Conservation (phyloP, 2,329 filamentous ascomycete species). For the Emmonsiellopsis sp. region DNA sequence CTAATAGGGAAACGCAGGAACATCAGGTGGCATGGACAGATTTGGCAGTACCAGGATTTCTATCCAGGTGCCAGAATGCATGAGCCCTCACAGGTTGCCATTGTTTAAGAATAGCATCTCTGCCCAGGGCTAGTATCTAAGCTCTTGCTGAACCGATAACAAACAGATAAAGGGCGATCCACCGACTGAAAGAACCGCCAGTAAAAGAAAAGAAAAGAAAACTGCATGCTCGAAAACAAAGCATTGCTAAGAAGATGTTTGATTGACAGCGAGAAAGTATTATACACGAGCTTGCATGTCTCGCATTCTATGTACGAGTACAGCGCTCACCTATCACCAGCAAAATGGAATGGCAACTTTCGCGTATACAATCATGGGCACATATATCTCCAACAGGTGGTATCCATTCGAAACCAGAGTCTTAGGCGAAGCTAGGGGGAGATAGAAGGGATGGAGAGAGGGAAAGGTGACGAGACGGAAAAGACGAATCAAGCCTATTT, state of each 20-base stretch:
- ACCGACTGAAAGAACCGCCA: not conserved
- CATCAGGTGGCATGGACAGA: not conserved
- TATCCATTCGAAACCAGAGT: not conserved
- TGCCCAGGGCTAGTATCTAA: too few species aligned
- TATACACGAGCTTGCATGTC: slow-evolving; percentile 2
- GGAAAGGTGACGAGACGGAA: not conserved
- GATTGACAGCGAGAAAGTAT: slow-evolving; percentile 1
- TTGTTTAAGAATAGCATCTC: too few species aligned
- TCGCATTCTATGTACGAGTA: slow-evolving; percentile 8
- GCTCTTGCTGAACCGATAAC: too few species aligned
- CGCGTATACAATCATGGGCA: slow-evolving; percentile 2
- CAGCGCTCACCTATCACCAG: slow-evolving; percentile 6
- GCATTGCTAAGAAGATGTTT: slow-evolving; percentile 3
- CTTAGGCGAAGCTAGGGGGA: not conserved
- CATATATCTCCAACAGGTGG: slow-evolving; percentile 1
- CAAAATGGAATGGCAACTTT: not conserved
- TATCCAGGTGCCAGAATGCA: too few species aligned
- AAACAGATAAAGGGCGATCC: too few species aligned
- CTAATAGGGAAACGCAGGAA: not conserved
- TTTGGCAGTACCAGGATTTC: too few species aligned
- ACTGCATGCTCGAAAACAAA: slow-evolving; percentile 10
- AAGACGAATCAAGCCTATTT: slow-evolving; percentile 28
- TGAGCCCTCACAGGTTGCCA: too few species aligned
- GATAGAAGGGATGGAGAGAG: not conserved
- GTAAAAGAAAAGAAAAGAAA: not conserved